Percentiles rank a stretch among this genome's conserved stretches.
Conservation (phyloP, 2,329 filamentous ascomycete genomes). For the Penicillium expansum region DNA sequence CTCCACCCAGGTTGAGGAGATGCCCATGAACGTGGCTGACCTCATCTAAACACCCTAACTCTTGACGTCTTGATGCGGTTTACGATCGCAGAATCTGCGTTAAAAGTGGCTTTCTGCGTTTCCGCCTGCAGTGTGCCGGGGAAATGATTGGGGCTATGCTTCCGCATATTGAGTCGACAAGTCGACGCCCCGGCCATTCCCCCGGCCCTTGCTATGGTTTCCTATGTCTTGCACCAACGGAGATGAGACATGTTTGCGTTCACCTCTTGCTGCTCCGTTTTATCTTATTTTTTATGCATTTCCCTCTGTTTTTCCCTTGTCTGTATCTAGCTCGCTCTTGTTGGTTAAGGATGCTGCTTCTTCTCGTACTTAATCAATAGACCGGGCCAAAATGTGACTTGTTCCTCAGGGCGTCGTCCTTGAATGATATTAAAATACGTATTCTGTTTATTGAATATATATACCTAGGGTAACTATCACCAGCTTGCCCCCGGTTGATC, state of each 20-base stretch:
- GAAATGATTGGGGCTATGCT: constrained; percentile 6
- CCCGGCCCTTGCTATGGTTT: constrained; percentile 34
- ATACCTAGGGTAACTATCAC: not conserved
- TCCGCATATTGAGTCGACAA: constrained; percentile 13
- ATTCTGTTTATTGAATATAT: not conserved
- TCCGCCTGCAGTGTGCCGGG: constrained; percentile 26
- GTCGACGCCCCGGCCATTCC: not conserved
- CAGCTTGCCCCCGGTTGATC: too few species aligned
- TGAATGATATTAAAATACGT: constrained; percentile 1
- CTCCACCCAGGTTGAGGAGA: constrained; percentile 95
- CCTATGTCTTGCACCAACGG: constrained; percentile 37
- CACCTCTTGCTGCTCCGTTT: constrained; percentile 35
- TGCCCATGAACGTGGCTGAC: constrained; percentile 88
- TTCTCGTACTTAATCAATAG: constrained; percentile 38
- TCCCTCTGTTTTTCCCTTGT: constrained; percentile 29
- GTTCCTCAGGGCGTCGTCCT: constrained; percentile 28
- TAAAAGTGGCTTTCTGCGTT: constrained; percentile 44
- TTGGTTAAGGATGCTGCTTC: constrained; percentile 38
- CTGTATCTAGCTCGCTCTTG: constrained; percentile 39
- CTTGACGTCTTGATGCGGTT: constrained; percentile 38
- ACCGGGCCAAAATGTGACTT: constrained; percentile 40
- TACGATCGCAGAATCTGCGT: constrained; percentile 39
- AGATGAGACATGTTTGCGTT: constrained; percentile 40
- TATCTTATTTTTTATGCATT: constrained; percentile 30
- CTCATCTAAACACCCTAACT: constrained; percentile 43